Base-by-base conservation (phyloP, 1,284 basidiomycete genomes). In the Albatrellus sp. region DNA sequence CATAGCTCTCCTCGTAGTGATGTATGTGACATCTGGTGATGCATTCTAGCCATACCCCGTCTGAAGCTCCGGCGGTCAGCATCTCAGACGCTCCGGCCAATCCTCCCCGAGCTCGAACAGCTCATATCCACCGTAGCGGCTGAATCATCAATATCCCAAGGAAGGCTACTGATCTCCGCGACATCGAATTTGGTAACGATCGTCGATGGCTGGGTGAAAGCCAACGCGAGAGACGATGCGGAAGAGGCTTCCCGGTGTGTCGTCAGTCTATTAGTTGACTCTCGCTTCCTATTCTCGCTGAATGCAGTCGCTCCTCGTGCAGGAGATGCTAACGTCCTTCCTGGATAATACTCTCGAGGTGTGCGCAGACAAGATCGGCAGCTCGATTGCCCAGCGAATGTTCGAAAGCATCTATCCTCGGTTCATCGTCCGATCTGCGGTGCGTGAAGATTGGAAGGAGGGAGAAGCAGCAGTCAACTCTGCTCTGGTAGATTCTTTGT, bases 381-480 rank as follows among this genome's bases (percentile, higher is more conserved):
- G 65, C 5, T 64, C 54, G 3, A 55, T 78, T 2, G 70, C 77
- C 1, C 64, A 68, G 44, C 59, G 66, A 44, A 63, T 65, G 0
- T 74, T 80, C 42, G 64, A 69, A 48, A 37, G 46, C 6, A 58
- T 62, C 32, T 77, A 70, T 52, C 70, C 78, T 9, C 62, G 69
- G 24, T 56, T 70, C 24, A 62, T 63, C 2, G 45, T 65, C 38
- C 54, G 57, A 40, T 60, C 64, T 1, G 51, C 54, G 10, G 44
- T 60, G 11, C 48, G 52, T 30, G 43, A 56, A 5, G 63, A 54
- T 5, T 69, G 66, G 67, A 55, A 68, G 52, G 59, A 54, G 1
- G 72, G 66, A 14, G 61, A 66, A 47, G 51, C 57, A 14, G 59
- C 58, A 1, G 58, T 75, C 30, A 46, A 45, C 11, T 47, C 58